Evolutionary conservation across 208 protist species (phyloP).

Genomic region (Cochliopodium minus): DNA sequence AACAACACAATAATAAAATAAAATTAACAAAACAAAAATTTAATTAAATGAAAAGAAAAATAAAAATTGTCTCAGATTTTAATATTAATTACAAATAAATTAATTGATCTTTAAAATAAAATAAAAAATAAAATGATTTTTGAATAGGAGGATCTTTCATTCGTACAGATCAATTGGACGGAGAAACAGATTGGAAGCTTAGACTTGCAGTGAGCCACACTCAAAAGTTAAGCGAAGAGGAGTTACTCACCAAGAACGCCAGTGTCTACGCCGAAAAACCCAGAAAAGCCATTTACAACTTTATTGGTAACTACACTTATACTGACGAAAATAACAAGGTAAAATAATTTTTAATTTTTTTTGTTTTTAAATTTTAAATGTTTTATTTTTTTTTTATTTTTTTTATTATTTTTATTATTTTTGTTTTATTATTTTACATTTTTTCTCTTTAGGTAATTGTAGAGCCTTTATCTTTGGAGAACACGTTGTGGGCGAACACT

Average conservation of each 20-base stretch:
- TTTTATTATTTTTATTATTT: neutral
- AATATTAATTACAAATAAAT: too few species aligned
- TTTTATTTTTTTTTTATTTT: neutral
- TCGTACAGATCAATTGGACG: conserved; percentile 93
- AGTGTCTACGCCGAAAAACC: conserved; percentile 29
- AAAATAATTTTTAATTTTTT: neutral
- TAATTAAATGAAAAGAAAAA: too few species aligned
- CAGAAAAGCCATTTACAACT: conserved; percentile 87
- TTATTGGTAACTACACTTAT: conserved; percentile 58
- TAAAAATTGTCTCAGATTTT: too few species aligned
- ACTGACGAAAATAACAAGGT: neutral
- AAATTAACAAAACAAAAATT: too few species aligned
- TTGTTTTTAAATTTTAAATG: neutral
- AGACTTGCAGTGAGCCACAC: conserved; percentile 29
- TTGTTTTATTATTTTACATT: neutral
- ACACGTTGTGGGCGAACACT: conserved; percentile 87
- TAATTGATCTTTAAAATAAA: too few species aligned
- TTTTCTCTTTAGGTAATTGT: neutral
- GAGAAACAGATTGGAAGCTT: conserved; percentile 96
- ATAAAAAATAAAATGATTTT: too few species aligned
- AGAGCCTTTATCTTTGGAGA: conserved; percentile 58
- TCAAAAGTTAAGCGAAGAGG: conserved; percentile 27
- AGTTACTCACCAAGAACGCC: conserved; percentile 2
- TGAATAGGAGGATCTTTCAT: conserved; percentile 80
- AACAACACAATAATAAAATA: too few species aligned